phyloP scores from a whole-genome alignment of 202 grass and related monocot genomes.

The Panicum hallii region DNA sequence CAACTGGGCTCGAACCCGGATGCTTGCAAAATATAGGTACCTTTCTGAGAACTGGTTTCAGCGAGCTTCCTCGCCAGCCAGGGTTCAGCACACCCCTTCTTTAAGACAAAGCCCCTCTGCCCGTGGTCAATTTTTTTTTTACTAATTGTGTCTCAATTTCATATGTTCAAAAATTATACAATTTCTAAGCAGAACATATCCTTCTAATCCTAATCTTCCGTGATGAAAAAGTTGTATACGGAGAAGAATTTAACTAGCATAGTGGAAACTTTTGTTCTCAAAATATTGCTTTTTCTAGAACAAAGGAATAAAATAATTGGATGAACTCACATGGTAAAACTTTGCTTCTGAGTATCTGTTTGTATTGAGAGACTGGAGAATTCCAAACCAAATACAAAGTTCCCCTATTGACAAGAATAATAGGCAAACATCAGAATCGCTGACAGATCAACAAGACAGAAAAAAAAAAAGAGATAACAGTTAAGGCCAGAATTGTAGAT shows the following conservation, averaged over 20 bases:
- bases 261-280: slow-evolving; percentile 46
- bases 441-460: slow-evolving; percentile 23
- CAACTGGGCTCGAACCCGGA: not conserved
- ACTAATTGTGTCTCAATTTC: slow-evolving; percentile 24
- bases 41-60: not conserved
- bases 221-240: slow-evolving; percentile 30
- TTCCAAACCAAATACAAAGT: slow-evolving; percentile 84
- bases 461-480: slow-evolving; percentile 44
- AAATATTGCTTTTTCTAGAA: slow-evolving; percentile 33
- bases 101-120: not conserved
- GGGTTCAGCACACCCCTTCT: not conserved
- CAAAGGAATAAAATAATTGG: slow-evolving; percentile 19
- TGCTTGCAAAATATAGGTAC: not conserved
- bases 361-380: slow-evolving; percentile 83
- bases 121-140: not conserved
- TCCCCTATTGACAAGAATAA: slow-evolving; percentile 64
- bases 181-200: slow-evolving; percentile 22
- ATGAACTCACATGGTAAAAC: slow-evolving; percentile 69
- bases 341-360: slow-evolving; percentile 83
- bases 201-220: slow-evolving; percentile 24
- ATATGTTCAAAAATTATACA: slow-evolving; percentile 30
- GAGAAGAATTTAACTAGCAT: slow-evolving; percentile 40
- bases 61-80: not conserved
- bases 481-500: slow-evolving; percentile 21
- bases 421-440: slow-evolving; percentile 42